These are phyloP conservation scores for Amylocarpus encephaloides DNA, from an alignment of 2,329 filamentous ascomycete genomes.

Conservation along the genomic window DNA sequence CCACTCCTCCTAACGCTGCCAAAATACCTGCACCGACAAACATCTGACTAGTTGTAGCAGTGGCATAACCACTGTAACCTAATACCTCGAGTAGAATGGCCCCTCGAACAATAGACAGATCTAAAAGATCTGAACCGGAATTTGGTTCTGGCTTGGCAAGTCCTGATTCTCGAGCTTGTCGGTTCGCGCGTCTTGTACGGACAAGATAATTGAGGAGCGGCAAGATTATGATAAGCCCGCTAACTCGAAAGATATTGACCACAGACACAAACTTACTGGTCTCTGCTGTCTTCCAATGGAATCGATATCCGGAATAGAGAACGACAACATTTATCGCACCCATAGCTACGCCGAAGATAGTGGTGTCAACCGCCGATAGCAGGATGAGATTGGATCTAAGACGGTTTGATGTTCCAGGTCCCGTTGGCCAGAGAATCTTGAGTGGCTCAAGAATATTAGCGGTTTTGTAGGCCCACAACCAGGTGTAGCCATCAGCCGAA, in stretches of 20 bases:
- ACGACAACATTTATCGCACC: slow-evolving; percentile 75
- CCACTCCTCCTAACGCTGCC: slow-evolving; percentile 75
- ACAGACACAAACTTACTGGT: slow-evolving; percentile 74
- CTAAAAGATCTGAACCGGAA: slow-evolving; percentile 66
- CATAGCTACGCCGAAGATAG: slow-evolving; percentile 76
- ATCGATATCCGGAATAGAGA: slow-evolving; percentile 74
- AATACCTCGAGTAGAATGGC: slow-evolving; percentile 71
- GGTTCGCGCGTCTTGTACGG: slow-evolving; percentile 38
- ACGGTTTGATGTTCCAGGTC: slow-evolving; percentile 50
- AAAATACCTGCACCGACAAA: slow-evolving; percentile 69
- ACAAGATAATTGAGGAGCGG: slow-evolving; percentile 72
- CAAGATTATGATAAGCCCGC: slow-evolving; percentile 67
- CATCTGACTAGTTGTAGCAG: slow-evolving; percentile 52
- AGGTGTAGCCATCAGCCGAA: slow-evolving; percentile 11
- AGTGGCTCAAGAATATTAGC: slow-evolving; percentile 72
- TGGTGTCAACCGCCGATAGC: slow-evolving; percentile 72
- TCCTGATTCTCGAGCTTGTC: slow-evolving; percentile 50
- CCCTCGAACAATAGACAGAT: slow-evolving; percentile 68
- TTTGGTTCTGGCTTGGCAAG: slow-evolving; percentile 39
- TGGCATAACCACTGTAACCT: slow-evolving; percentile 69
- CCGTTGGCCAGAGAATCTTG: slow-evolving; percentile 68
- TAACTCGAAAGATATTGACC: slow-evolving; percentile 68
- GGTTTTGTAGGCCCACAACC: slow-evolving; percentile 35
- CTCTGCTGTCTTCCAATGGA: slow-evolving; percentile 76
- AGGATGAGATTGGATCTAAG: slow-evolving; percentile 77